These are phyloP conservation scores for Colletotrichum cordylinicola DNA, from an alignment of 2,329 filamentous ascomycete genomes.

Conservation along the genomic window DNA sequence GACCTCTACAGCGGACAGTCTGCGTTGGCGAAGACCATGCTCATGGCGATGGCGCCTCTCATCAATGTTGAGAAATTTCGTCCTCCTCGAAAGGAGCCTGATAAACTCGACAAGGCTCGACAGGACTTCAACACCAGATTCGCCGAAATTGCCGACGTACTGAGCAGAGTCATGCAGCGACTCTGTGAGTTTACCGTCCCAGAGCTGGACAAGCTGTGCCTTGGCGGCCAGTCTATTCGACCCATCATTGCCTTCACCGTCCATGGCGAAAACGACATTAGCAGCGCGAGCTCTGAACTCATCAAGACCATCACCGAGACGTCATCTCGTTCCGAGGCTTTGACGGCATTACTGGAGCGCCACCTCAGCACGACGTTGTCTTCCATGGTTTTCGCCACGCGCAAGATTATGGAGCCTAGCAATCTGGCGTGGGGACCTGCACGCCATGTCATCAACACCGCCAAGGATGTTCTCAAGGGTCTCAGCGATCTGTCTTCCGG, in stretches of 20 bases:
- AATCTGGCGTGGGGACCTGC: constrained; percentile 62
- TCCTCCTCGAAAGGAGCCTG: constrained; percentile 51
- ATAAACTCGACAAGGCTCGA: constrained; percentile 51
- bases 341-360: constrained; percentile 51
- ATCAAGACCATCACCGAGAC: constrained; percentile 78
- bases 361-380: constrained; percentile 47
- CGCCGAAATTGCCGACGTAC: constrained; percentile 56
- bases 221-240: constrained; percentile 70
- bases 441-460: constrained; percentile 61
- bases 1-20: constrained; percentile 70
- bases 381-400: constrained; percentile 45
- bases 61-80: constrained; percentile 79
- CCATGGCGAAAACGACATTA: constrained; percentile 79
- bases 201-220: constrained; percentile 74
- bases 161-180: constrained; percentile 78
- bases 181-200: constrained; percentile 76
- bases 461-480: constrained; percentile 60
- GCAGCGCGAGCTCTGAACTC: constrained; percentile 80
- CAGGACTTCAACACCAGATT: constrained; percentile 81
- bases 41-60: constrained; percentile 74
- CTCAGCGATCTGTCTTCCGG: constrained; percentile 63
- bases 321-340: constrained; percentile 53
- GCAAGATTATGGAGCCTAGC: constrained; percentile 37
- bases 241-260: constrained; percentile 81
- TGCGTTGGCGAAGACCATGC: constrained; percentile 75